These are phyloP conservation scores for Fusarium incarnatum DNA, from an alignment of 2,329 filamentous ascomycete species.

Conservation along the genomic window DNA sequence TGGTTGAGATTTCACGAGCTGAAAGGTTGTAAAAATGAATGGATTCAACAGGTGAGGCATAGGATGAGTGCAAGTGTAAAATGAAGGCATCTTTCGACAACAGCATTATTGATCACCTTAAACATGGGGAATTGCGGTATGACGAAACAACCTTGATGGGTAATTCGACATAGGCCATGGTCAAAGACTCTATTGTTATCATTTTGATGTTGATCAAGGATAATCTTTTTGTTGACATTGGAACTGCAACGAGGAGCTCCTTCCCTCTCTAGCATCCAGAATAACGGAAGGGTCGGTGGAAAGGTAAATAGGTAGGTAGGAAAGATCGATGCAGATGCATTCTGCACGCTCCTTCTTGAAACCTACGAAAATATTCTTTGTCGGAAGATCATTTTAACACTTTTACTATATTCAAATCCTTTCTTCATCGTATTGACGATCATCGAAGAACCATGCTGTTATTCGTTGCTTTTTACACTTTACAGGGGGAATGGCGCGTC, in stretches of 20 bases:
- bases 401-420: background rate
- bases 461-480: background rate
- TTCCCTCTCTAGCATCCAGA: background rate
- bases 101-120: too few relatives aligned
- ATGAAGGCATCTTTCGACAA: background rate
- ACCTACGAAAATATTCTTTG: background rate
- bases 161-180: background rate
- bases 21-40: background rate
- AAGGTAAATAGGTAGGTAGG: background rate
- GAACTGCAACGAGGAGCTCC: background rate
- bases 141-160: constrained; percentile 18
- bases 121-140: background rate
- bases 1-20: background rate
- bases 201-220: background rate
- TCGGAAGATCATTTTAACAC: too few relatives aligned
- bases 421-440: background rate
- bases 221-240: background rate
- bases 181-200: background rate
- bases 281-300: background rate
- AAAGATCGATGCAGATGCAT: background rate
- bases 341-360: background rate
- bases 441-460: background rate
- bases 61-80: background rate
- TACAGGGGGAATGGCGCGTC: background rate
- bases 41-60: background rate